These are phyloP conservation scores for Tolypocladium cylindrosporum DNA, from an alignment of 2,329 filamentous ascomycete species.

Conservation along the genomic window DNA sequence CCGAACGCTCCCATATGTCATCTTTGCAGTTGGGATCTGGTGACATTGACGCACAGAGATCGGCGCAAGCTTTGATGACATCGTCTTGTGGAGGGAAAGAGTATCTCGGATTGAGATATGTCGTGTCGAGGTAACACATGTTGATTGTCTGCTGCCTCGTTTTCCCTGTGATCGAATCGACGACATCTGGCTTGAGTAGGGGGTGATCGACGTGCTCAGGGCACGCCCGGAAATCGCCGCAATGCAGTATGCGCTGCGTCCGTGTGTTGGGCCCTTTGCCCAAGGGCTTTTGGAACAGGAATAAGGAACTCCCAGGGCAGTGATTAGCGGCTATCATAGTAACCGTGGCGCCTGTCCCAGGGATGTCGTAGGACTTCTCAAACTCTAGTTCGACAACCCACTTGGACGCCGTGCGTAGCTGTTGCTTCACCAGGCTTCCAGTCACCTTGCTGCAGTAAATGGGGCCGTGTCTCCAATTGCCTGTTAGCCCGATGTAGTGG, in stretches of 20 bases:
- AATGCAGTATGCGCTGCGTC: conserved; percentile 78
- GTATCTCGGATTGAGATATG: conserved; percentile 91
- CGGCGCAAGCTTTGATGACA: conserved; percentile 78
- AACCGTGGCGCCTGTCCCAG: conserved; percentile 71
- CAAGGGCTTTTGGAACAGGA: conserved; percentile 75
- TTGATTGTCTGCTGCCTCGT: conserved; percentile 78
- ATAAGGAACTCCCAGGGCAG: conserved; percentile 89
- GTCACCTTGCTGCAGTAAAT: conserved; percentile 96
- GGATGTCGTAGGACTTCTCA: conserved; percentile 68
- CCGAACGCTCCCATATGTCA: conserved; percentile 33
- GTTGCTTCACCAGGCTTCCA: conserved; percentile 76
- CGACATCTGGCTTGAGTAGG: conserved; percentile 63
- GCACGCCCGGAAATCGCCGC: conserved; percentile 91
- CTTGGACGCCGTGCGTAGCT: conserved; percentile 75
- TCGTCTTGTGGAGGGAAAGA: conserved; percentile 83
- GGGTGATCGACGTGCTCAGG: conserved; percentile 75
- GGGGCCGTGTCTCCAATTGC: conserved; percentile 82
- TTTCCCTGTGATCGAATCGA: conserved; percentile 62
- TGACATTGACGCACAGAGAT: conserved; percentile 72
- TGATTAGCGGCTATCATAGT: conserved; percentile 97
- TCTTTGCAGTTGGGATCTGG: conserved; percentile 47
- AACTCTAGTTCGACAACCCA: conserved; percentile 83
- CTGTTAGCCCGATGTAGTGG: conserved; percentile 86
- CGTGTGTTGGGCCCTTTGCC: conserved; percentile 49
- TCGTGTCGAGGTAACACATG: conserved; percentile 93